Percentiles rank a stretch among this genome's conserved stretches.
Conservation (phyloP, 306 rosid genomes). For the Prunus persica region Prunus_persica_NCBIv2 NC_034010.1:25832001-25832500, state of each 20-base stretch:
- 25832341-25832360: conserved; percentile 2
- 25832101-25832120: conserved; percentile 1
- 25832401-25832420: neutral
- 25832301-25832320: conserved; percentile 15
- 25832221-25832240: neutral
- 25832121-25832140: conserved; percentile 14
- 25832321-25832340: conserved; percentile 2
- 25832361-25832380: conserved; percentile 19
- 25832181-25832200: neutral
- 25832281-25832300: conserved; percentile 7
- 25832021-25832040: conserved; percentile 12
- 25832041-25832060: conserved; percentile 13
- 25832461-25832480: too few relatives aligned
- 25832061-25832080: conserved; percentile 20
- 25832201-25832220: conserved; percentile 18
- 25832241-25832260: neutral
- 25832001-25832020: conserved; percentile 16
- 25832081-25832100: conserved; percentile 40
- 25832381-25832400: conserved; percentile 14
- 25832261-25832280: neutral
- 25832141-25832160: neutral
- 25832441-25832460: too few relatives aligned
- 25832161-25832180: conserved; percentile 1
- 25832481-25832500: too few relatives aligned
- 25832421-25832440: neutral